phyloP scores from a whole-genome alignment of 2,329 filamentous ascomycete genomes.

The Emergomyces orientalis region DNA sequence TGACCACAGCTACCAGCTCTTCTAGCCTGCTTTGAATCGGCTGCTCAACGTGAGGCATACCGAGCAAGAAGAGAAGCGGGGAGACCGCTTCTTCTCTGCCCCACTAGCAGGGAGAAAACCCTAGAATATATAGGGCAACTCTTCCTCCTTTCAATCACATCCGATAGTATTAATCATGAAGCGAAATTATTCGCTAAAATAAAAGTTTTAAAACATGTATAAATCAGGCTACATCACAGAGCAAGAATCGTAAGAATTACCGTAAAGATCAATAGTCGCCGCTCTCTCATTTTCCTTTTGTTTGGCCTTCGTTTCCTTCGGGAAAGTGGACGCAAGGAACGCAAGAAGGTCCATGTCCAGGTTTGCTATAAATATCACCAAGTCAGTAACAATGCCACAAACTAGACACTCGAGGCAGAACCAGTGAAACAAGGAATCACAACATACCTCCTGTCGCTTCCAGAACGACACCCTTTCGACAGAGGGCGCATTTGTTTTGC shows the following conservation, averaged over 20 bases:
- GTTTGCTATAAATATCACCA: slow-evolving; percentile 44
- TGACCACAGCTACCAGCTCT: background rate
- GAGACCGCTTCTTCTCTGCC: too few species aligned
- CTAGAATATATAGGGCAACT: background rate
- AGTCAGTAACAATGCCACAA: background rate
- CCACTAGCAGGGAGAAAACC: too few species aligned
- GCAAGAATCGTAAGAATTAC: slow-evolving; percentile 48
- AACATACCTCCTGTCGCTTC: slow-evolving; percentile 55
- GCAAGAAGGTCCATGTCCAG: slow-evolving; percentile 59
- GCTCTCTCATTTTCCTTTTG: slow-evolving; percentile 64
- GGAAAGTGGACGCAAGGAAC: slow-evolving; percentile 68
- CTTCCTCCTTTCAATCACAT: background rate
- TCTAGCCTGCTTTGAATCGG: background rate
- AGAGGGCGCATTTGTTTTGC: slow-evolving; percentile 64
- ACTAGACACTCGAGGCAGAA: background rate
- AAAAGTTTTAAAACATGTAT: background rate
- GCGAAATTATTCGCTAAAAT: background rate
- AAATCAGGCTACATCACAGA: slow-evolving; percentile 13
- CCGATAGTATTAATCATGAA: background rate
- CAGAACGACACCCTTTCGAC: slow-evolving; percentile 62
- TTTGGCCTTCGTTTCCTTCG: slow-evolving; percentile 58
- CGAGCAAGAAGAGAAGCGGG: background rate
- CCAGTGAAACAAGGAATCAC: background rate
- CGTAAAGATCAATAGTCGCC: slow-evolving; percentile 63
- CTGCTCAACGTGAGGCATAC: background rate